These are phyloP conservation scores for Drosera spatulata DNA, from an alignment of 179 eudicot genomes.

Conservation along the genomic window DNA sequence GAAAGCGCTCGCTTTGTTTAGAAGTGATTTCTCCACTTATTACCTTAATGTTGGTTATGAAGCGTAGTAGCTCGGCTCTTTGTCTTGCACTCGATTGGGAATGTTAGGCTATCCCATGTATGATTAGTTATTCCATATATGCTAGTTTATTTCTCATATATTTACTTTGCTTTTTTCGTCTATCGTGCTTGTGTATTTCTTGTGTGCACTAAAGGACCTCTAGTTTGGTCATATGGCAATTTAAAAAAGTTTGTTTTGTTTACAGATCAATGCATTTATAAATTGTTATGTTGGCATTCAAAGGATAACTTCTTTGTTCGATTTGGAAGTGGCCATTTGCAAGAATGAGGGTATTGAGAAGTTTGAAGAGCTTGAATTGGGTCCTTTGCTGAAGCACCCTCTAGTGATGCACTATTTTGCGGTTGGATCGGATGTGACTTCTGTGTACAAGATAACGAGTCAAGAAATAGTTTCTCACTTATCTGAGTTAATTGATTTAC, in stretches of 20 bases:
- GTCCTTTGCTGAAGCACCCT: conserved; percentile 69
- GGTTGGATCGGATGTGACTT: conserved; percentile 32
- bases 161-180: background rate
- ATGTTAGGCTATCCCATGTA: too few relatives aligned
- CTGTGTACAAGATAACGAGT: conserved; percentile 49
- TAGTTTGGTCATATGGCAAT: background rate
- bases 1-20: background rate
- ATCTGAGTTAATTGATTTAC: conserved; percentile 19
- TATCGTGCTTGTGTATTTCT: background rate
- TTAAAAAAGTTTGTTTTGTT: conserved; percentile 1
- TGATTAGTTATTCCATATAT: too few relatives aligned
- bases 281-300: conserved; percentile 73
- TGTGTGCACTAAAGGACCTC: background rate
- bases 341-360: conserved; percentile 50
- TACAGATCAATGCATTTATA: conserved; percentile 73
- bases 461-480: conserved; percentile 52
- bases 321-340: conserved; percentile 69
- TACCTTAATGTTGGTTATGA: too few relatives aligned
- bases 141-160: too few relatives aligned
- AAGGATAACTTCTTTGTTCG: conserved; percentile 60
- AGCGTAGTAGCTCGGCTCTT: too few relatives aligned
- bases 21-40: background rate
- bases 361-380: conserved; percentile 81
- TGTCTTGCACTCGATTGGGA: too few relatives aligned
- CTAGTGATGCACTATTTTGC: conserved; percentile 75